phyloP scores from a whole-genome alignment of 306 rosid genomes.

The Pyrus betulifolia region DNA sequence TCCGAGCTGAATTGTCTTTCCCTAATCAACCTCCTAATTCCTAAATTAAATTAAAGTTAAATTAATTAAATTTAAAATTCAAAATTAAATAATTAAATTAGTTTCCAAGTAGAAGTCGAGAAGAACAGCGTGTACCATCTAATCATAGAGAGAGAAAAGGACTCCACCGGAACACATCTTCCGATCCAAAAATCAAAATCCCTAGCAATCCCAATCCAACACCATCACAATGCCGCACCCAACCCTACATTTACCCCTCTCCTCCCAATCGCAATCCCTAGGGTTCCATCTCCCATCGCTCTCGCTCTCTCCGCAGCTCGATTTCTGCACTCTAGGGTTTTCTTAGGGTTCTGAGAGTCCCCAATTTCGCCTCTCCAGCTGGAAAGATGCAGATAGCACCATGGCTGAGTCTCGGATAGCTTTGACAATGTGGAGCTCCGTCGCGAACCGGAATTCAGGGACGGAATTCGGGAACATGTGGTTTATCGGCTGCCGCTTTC shows the following conservation, averaged over 20 bases:
- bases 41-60: neutral
- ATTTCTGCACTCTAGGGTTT: neutral
- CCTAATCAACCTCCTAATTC: neutral
- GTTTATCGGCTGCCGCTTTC: slow-evolving; percentile 42
- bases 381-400: slow-evolving; percentile 41
- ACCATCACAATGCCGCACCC: neutral
- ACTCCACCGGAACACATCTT: neutral
- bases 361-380: neutral
- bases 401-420: slow-evolving; percentile 33
- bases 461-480: slow-evolving; percentile 26
- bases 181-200: neutral
- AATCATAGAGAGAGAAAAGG: neutral
- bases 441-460: neutral
- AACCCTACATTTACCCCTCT: neutral
- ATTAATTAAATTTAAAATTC: neutral
- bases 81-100: neutral
- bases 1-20: neutral
- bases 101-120: neutral
- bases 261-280: neutral
- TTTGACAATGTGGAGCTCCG: neutral
- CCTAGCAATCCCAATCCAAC: neutral
- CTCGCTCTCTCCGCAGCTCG: neutral
- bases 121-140: neutral
- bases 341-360: neutral
- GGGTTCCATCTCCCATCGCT: neutral